Evolutionary conservation across 1,284 basidiomycete species (phyloP), one percentile per base, ranked within the genome.

Genomic region (Leccinum insigne): DNA sequence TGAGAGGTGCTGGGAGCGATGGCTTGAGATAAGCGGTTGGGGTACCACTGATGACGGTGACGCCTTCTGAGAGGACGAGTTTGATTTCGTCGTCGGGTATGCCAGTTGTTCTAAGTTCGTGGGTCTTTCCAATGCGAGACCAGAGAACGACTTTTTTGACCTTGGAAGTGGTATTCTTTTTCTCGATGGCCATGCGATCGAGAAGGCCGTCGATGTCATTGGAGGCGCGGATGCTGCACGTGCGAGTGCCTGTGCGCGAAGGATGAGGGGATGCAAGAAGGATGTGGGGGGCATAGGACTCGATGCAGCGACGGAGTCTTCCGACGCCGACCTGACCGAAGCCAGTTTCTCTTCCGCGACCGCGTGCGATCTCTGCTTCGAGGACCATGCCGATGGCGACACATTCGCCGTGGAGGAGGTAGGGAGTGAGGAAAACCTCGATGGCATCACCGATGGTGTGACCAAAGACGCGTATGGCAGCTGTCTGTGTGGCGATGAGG

Each of bases 401-500:
- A 71, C 96, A 98, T 78, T 98, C 96, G 60, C 96, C 96, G 73
- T 98, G 96, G 9, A 98, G 87, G 68, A 97, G 91, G 16, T 89
- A 85, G 11, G 96, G 96, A 0, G 96, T 96, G 60, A 98, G 81
- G 38, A 98, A 88, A 8, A 95, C 96, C 80, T 98, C 96, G 74
- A 98, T 95, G 14, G 96, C 96, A 80, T 98, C 96, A 1, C 96
- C 96, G 72, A 98, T 96, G 44, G 92, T 94, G 78, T 98, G 96
- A 1, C 96, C 96, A 75, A 98, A 98, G 81, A 98, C 96, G 60
- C 96, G 72, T 95, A 87, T 40, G 95, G 21, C 21, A 21, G 21
- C 21, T 21, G 21, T 21, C 21, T 21, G 21, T 21, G 21, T 21
- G 21, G 21, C 21, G 21, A 21, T 21, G 21, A 21, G 21, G 21